These are phyloP conservation scores for Pichia norvegensis DNA, from an alignment of 1,139 yeast species.

Conservation along the genomic window DNA sequence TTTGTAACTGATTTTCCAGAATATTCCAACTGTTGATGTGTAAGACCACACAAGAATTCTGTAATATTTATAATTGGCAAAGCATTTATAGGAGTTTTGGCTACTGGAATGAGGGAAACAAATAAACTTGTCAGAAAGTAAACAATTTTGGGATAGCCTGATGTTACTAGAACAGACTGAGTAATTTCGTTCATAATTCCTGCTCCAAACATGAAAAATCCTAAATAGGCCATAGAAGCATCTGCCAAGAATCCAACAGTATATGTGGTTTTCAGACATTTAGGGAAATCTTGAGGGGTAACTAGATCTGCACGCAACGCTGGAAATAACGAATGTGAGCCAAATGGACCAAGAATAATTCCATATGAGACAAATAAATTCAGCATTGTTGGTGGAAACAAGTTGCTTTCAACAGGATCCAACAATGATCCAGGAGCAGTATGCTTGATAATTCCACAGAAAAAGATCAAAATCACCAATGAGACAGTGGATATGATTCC, in stretches of 20 bases:
- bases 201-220: constrained; percentile 51
- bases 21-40: constrained; percentile 22
- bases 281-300: constrained; percentile 35
- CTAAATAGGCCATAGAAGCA: constrained; percentile 46
- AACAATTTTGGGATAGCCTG: constrained; percentile 46
- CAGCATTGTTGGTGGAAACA: constrained; percentile 37
- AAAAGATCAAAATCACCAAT: constrained; percentile 32
- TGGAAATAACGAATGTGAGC: constrained; percentile 57
- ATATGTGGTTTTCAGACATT: constrained; percentile 30
- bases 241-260: constrained; percentile 45
- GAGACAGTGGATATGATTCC: constrained; percentile 44
- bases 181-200: constrained; percentile 49
- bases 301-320: constrained; percentile 52
- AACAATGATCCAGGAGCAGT: constrained; percentile 43
- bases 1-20: constrained; percentile 11
- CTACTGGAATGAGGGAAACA: constrained; percentile 48
- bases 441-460: constrained; percentile 38
- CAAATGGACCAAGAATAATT: constrained; percentile 54
- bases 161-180: constrained; percentile 40
- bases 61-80: constrained; percentile 47
- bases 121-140: constrained; percentile 43
- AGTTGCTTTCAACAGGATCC: constrained; percentile 34
- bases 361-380: constrained; percentile 46
- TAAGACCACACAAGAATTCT: constrained; percentile 43
- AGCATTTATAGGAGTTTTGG: constrained; percentile 54